Evolutionary conservation across 1,284 basidiomycete species (phyloP).

Genomic region (Ustilago shanxiensis): DNA sequence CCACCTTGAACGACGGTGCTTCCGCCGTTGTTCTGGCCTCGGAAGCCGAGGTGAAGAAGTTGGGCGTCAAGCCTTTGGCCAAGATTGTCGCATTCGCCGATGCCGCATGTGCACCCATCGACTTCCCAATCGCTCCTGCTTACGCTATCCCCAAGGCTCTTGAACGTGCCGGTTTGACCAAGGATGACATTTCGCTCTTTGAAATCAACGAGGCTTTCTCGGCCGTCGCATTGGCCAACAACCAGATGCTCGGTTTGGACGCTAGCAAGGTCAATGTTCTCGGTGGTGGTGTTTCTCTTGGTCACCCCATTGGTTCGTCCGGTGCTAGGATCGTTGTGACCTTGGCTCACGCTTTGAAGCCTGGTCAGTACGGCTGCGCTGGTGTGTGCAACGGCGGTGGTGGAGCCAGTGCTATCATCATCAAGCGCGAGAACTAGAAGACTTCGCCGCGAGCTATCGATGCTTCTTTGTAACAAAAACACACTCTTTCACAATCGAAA

Average conservation of each 20-base stretch:
- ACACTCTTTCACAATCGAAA: neutral
- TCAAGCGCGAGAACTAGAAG: constrained; percentile 53
- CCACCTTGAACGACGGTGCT: constrained; percentile 72
- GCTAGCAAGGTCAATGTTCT: constrained; percentile 90
- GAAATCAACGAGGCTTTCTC: constrained; percentile 85
- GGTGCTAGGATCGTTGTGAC: constrained; percentile 96
- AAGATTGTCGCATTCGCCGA: constrained; percentile 82
- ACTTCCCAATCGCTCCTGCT: constrained; percentile 96
- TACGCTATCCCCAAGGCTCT: constrained; percentile 90
- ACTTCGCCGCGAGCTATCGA: neutral
- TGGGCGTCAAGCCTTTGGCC: constrained; percentile 71
- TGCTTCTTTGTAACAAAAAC: constrained; percentile 5
- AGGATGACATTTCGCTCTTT: constrained; percentile 89
- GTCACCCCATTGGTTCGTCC: constrained; percentile 87
- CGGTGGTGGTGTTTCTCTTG: constrained; percentile 74
- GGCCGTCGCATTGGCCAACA: constrained; percentile 70
- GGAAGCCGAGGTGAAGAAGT: constrained; percentile 66
- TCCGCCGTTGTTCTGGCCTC: constrained; percentile 71
- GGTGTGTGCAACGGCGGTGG: constrained; percentile 86
- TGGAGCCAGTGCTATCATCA: constrained; percentile 62
- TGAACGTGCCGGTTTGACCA: constrained; percentile 83
- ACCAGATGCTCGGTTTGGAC: constrained; percentile 72
- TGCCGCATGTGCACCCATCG: constrained; percentile 93
- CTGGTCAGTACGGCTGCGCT: constrained; percentile 96
- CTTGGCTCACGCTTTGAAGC: constrained; percentile 88